These are phyloP conservation scores for Parmelia sp. DNA, from an alignment of 495 filamentous ascomycete genomes.

Conservation along the genomic window DNA sequence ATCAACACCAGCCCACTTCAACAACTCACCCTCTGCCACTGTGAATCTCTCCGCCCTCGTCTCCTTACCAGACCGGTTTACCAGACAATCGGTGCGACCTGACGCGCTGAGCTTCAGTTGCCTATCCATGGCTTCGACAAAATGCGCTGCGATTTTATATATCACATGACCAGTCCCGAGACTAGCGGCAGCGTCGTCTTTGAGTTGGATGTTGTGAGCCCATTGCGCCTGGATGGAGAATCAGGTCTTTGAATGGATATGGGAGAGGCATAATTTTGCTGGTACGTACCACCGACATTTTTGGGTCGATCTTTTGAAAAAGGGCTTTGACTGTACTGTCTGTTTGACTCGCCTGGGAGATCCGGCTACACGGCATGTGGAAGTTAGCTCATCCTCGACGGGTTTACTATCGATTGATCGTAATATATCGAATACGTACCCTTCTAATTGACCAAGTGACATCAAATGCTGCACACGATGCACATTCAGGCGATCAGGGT, in stretches of 20 bases:
- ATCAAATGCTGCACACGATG: not conserved
- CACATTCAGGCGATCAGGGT: not conserved
- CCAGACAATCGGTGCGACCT: not conserved
- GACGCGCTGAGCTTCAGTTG: not conserved
- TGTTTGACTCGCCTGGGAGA: not conserved
- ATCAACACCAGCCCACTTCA: not conserved
- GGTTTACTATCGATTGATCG: too few species aligned
- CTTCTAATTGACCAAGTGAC: not conserved
- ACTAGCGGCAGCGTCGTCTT: not conserved
- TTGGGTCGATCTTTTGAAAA: not conserved
- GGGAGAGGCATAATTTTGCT: not conserved
- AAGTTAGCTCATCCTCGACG: not conserved
- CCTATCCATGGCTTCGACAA: not conserved
- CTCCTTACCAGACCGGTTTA: too few species aligned
- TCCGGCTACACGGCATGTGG: not conserved
- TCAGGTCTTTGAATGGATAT: not conserved
- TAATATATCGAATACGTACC: not conserved
- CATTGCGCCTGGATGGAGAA: not conserved
- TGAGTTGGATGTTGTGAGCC: not conserved
- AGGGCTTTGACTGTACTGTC: not conserved
- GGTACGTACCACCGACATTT: not conserved
- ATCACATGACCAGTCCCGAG: not conserved
- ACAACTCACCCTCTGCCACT: not conserved
- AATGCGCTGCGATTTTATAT: not conserved
- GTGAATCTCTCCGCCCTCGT: not conserved